Percentiles rank a stretch among this genome's conserved stretches.
Conservation (phyloP, 2,329 filamentous ascomycete genomes). For the Aspergillus oerlinghausenensis region DNA sequence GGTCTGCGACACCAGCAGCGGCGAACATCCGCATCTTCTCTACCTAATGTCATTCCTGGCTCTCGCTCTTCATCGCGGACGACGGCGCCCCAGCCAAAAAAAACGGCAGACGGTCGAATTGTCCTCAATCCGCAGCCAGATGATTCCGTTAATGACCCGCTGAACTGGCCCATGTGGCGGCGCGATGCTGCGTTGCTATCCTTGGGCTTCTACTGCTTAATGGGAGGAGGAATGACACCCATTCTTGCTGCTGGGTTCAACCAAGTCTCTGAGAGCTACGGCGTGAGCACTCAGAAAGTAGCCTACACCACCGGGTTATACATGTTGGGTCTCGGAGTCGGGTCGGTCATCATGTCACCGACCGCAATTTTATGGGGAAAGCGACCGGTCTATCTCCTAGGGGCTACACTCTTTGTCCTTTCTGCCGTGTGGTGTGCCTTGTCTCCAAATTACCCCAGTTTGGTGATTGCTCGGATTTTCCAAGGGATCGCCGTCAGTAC, state of each 20-base stretch:
- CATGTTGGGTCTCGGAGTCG: slow-evolving; percentile 88
- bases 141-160: slow-evolving; percentile 80
- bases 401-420: slow-evolving; percentile 70
- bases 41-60: slow-evolving; percentile 42
- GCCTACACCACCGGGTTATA: slow-evolving; percentile 86
- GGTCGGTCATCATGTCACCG: slow-evolving; percentile 77
- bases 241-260: slow-evolving; percentile 86
- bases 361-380: slow-evolving; percentile 91
- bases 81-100: slow-evolving; percentile 55
- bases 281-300: slow-evolving; percentile 66
- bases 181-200: slow-evolving; percentile 75
- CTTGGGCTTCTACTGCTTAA: slow-evolving; percentile 85
- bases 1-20: slow-evolving; percentile 61
- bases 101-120: slow-evolving; percentile 73
- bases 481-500: slow-evolving; percentile 85
- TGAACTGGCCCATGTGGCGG: slow-evolving; percentile 85
- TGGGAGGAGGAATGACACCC: slow-evolving; percentile 89
- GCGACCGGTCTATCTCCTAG: slow-evolving; percentile 78
- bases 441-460: slow-evolving; percentile 74
- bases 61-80: slow-evolving; percentile 37
- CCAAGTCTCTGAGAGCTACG: slow-evolving; percentile 64
- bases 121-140: slow-evolving; percentile 90
- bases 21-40: slow-evolving; percentile 52
- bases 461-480: slow-evolving; percentile 77
- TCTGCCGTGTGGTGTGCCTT: slow-evolving; percentile 79